These are phyloP conservation scores for Ichthyophthirius multifiliis DNA, from an alignment of 169 alveolate genomes.

Conservation along the genomic window DNA sequence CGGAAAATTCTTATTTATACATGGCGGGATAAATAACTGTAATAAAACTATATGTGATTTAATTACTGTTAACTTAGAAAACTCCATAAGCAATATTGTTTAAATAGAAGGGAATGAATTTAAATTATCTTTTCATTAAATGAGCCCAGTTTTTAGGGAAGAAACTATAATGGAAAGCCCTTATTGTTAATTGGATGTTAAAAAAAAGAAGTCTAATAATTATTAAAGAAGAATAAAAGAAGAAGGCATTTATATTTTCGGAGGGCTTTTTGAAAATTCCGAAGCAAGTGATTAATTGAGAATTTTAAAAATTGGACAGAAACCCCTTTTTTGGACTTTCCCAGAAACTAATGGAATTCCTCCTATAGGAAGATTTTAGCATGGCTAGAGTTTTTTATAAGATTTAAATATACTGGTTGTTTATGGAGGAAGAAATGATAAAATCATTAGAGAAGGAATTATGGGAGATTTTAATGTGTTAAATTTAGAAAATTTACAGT, in stretches of 20 bases:
- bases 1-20: constrained; percentile 20
- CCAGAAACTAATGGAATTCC: constrained; percentile 56
- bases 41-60: constrained; percentile 26
- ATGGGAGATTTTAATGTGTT: constrained; percentile 47
- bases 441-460: constrained; percentile 6
- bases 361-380: constrained; percentile 69
- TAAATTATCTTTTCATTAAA: neutral
- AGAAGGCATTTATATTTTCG: constrained; percentile 64
- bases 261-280: constrained; percentile 58
- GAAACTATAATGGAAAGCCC: constrained; percentile 31
- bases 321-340: constrained; percentile 57
- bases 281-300: constrained; percentile 60
- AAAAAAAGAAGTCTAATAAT: constrained; percentile 4
- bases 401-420: constrained; percentile 52
- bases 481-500: constrained; percentile 20
- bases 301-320: constrained; percentile 57
- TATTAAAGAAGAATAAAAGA: constrained; percentile 9
- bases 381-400: constrained; percentile 59
- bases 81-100: neutral
- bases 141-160: constrained; percentile 8
- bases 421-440: constrained; percentile 79
- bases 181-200: constrained; percentile 7
- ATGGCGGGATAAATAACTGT: constrained; percentile 31
- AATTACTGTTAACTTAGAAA: constrained; percentile 18
- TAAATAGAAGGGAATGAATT: neutral